Conservation (phyloP, 306 rosid genomes). For the Styphnolobium japonicum region DNA sequence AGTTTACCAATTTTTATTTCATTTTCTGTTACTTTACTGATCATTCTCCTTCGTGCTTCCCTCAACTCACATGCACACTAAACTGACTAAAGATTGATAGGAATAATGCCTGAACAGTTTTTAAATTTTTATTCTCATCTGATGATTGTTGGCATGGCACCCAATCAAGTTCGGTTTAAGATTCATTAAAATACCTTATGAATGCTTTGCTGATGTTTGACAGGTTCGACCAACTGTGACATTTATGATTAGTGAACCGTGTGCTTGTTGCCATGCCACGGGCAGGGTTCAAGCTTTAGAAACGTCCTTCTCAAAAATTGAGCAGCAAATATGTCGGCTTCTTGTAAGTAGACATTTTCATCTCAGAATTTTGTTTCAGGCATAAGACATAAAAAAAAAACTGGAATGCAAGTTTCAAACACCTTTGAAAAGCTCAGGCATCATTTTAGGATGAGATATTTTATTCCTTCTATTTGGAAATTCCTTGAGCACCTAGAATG, state of each 20-base stretch:
- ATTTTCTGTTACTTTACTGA: neutral
- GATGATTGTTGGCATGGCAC: conserved; percentile 21
- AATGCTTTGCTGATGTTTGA: conserved; percentile 26
- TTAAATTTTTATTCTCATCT: conserved; percentile 1
- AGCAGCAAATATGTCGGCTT: conserved; percentile 83
- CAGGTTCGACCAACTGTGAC: conserved; percentile 99
- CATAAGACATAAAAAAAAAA: conserved; percentile 1
- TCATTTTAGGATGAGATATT: neutral
- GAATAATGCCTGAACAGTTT: conserved; percentile 23
- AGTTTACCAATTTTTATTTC: neutral
- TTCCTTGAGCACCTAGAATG: neutral
- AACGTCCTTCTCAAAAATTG: conserved; percentile 92
- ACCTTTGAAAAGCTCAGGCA: neutral
- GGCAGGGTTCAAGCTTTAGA: conserved; percentile 98
- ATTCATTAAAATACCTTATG: conserved; percentile 1
- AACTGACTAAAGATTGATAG: conserved; percentile 12
- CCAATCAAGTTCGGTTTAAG: neutral
- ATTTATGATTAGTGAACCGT: conserved; percentile 97
- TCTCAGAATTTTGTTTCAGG: neutral
- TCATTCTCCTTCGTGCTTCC: neutral
- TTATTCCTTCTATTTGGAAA: conserved; percentile 6
- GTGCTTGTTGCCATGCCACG: conserved; percentile 86
- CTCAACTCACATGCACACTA: neutral
- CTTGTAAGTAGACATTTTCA: conserved; percentile 60
- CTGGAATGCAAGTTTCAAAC: neutral